Evolutionary conservation across 1,139 yeast species (phyloP), one percentile per base, ranked within the genome.

Genomic region (Citeromyces hawaiiensis): DNA sequence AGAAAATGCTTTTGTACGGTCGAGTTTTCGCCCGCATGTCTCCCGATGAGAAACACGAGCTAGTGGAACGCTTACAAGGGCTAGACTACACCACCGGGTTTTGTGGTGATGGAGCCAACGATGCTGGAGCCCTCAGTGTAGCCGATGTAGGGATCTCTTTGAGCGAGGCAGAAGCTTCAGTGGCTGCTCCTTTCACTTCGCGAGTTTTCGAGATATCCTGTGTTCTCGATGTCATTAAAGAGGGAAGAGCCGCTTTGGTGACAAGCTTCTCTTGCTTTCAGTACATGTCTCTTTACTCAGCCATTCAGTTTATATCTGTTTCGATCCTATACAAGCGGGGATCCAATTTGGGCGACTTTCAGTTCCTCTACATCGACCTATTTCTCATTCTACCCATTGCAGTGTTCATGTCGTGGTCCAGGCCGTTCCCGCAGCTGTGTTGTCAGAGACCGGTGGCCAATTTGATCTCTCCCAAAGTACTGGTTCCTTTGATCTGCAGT

Each of bases 41-140:
- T 0, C 99, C 99, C 0, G 98, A 91, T 58, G 99, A 91, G 55
- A 91, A 91, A 55, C 96, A 91, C 55, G 98, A 91, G 59, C 66
- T 91, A 40, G 96, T 91, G 25, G 91, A 83, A 50, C 87, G 83
- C 54, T 61, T 91, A 18, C 96, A 87, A 56, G 70, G 66, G 31
- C 56, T 91, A 18, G 96, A 86, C 51, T 91, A 88, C 55, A 86
- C 96, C 0, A 94, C 87, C 36, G 96, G 97, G 1, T 91, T 91
- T 59, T 88, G 97, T 61, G 99, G 99, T 30, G 99, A 91, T 61
- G 99, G 93, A 48, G 93, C 93, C 2, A 82, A 91, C 59, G 99
- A 91, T 56, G 91, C 97, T 61, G 98, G 98, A 49, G 99, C 99
- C 0, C 66, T 91, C 43, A 91, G 88, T 52, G 96, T 96, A 5